These are phyloP conservation scores for Apiospora aurea DNA, from an alignment of 2,329 filamentous ascomycete species.

Conservation along the genomic window DNA sequence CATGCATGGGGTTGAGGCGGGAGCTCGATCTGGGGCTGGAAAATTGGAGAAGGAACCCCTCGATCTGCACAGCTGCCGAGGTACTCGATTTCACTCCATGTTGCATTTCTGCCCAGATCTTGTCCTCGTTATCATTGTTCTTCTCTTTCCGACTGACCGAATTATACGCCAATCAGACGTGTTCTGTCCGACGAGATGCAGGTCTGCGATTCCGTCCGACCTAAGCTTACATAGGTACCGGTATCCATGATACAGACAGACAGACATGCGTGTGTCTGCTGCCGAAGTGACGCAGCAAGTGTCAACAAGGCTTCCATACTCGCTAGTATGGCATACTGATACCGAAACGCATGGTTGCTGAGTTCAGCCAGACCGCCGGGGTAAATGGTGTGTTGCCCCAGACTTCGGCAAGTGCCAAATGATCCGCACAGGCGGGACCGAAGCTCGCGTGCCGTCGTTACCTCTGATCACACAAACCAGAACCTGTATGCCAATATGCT, in stretches of 20 bases:
- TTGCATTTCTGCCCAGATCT: neutral
- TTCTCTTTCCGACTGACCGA: neutral
- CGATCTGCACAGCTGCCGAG: conserved; percentile 1
- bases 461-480: neutral
- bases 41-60: conserved; percentile 24
- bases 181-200: neutral
- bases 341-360: neutral
- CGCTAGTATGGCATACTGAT: neutral
- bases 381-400: neutral
- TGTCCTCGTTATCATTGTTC: neutral
- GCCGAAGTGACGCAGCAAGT: neutral
- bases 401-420: neutral
- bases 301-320: neutral
- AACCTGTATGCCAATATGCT: neutral
- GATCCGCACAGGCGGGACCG: neutral
- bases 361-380: neutral
- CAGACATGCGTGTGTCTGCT: neutral
- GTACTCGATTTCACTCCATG: neutral
- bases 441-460: neutral
- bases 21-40: conserved; percentile 24
- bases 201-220: neutral
- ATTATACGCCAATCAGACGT: neutral
- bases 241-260: neutral
- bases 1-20: conserved; percentile 15
- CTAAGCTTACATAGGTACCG: too few relatives aligned